Evolutionary conservation across 2,329 filamentous ascomycete species (phyloP).

Genomic region (Ophiosphaerella herpotricha): DNA sequence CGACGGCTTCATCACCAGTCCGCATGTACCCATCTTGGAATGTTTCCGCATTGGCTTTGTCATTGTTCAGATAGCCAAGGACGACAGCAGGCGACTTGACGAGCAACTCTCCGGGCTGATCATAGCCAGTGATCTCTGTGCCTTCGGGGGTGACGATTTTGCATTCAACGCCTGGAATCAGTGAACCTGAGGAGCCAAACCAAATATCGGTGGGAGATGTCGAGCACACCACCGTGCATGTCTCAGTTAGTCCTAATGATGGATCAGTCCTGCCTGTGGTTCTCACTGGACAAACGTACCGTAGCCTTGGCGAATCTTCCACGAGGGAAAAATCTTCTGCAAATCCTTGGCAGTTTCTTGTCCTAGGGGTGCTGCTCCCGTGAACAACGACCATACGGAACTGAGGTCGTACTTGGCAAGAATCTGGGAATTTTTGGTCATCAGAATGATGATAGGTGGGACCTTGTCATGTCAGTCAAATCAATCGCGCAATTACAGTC

Average conservation of each 20-base stretch:
- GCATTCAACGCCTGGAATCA: conserved; percentile 67
- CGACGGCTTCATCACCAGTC: conserved; percentile 71
- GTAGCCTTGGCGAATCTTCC: conserved; percentile 73
- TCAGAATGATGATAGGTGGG: conserved; percentile 78
- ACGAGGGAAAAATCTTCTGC: conserved; percentile 64
- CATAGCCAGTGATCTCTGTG: conserved; percentile 69
- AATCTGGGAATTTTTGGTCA: conserved; percentile 67
- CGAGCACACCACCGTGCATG: conserved; percentile 68
- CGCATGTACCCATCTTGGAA: conserved; percentile 78
- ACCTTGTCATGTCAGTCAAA: conserved; percentile 54
- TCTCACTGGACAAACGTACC: conserved; percentile 48
- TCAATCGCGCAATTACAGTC: neutral
- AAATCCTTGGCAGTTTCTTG: conserved; percentile 72
- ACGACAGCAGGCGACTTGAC: conserved; percentile 72
- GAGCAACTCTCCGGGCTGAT: conserved; percentile 79
- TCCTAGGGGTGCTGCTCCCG: conserved; percentile 78
- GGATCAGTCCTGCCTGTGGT: conserved; percentile 2
- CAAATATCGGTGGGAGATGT: conserved; percentile 67
- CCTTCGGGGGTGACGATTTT: conserved; percentile 72
- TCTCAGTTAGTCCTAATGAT: conserved; percentile 71
- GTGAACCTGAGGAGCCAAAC: conserved; percentile 71
- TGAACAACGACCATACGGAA: conserved; percentile 56
- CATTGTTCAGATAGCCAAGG: conserved; percentile 85
- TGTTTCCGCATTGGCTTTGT: conserved; percentile 79
- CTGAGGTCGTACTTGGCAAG: conserved; percentile 71